Conservation (phyloP, 441 rosid genomes). For the Caryocar brasiliense region DNA sequence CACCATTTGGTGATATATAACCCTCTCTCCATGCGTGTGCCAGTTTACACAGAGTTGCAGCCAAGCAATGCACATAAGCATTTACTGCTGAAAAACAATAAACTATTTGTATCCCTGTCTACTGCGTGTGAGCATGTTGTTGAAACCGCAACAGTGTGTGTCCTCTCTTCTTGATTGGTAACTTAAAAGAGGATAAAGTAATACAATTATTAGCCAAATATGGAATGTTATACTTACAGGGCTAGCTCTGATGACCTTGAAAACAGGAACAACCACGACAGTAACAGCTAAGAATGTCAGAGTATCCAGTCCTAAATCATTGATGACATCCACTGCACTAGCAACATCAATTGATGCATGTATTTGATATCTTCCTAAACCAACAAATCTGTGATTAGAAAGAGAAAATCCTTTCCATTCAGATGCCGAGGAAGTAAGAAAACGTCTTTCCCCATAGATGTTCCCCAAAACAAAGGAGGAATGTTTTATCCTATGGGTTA, state of each 20-base stretch:
- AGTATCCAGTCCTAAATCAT: slow-evolving; percentile 93
- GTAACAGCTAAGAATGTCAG: slow-evolving; percentile 89
- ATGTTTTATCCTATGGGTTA: slow-evolving; percentile 21
- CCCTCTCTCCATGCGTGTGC: too few species aligned
- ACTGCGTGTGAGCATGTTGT: too few species aligned
- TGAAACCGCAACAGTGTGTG: too few species aligned
- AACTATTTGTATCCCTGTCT: too few species aligned
- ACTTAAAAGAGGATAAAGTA: too few species aligned
- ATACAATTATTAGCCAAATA: too few species aligned
- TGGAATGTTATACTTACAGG: slow-evolving; percentile 52
- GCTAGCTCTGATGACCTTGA: slow-evolving; percentile 77
- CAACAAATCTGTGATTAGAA: slow-evolving; percentile 23
- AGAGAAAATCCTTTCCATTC: slow-evolving; percentile 25
- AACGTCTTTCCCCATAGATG: slow-evolving; percentile 18
- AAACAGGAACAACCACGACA: slow-evolving; percentile 78
- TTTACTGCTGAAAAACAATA: not conserved
- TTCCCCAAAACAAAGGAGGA: slow-evolving; percentile 23
- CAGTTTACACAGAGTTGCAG: too few species aligned
- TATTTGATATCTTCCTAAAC: slow-evolving; percentile 26
- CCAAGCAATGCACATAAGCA: too few species aligned
- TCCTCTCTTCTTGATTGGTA: too few species aligned
- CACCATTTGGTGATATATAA: too few species aligned
- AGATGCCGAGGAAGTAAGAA: slow-evolving; percentile 20
- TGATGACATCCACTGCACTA: slow-evolving; percentile 76
- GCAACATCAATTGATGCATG: slow-evolving; percentile 62